A percentile compares a stretch with the other conserved stretches of the same genome.
Evolutionary conservation across 148 eudicot species (phyloP).

Genomic region (Bassia scoparia): DNA sequence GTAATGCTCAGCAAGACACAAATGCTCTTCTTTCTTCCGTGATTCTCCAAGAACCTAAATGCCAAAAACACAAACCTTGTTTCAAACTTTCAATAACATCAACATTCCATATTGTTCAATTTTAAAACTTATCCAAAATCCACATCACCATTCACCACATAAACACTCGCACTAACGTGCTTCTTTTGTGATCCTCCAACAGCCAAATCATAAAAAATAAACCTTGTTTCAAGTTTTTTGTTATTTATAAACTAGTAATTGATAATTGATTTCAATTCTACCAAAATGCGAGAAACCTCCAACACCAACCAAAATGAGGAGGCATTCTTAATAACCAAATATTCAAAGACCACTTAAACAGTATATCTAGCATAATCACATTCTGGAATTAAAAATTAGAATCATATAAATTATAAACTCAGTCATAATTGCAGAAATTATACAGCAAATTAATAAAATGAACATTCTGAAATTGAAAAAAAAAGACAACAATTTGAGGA

Average conservation of each 20-base stretch:
- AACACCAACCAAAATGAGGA: neutral
- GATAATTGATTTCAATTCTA: neutral
- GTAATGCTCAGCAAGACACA: slow-evolving; percentile 75
- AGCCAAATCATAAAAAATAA: too few relatives aligned
- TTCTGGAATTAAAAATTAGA: neutral
- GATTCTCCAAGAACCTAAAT: slow-evolving; percentile 84
- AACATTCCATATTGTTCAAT: too few relatives aligned
- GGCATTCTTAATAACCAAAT: too few relatives aligned
- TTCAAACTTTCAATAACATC: neutral
- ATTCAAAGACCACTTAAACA: too few relatives aligned
- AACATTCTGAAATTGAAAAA: neutral
- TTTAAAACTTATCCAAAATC: too few relatives aligned
- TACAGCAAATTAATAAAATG: neutral
- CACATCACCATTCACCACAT: too few relatives aligned
- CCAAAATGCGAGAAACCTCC: neutral
- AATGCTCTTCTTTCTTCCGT: slow-evolving; percentile 75
- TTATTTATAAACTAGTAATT: too few relatives aligned
- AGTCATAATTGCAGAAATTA: neutral
- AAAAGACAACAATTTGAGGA: neutral
- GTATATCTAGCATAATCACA: too few relatives aligned
- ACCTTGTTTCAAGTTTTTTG: too few relatives aligned
- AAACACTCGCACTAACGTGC: too few relatives aligned
- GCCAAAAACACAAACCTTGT: neutral
- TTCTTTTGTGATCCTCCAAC: too few relatives aligned
- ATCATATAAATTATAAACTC: neutral